These are phyloP conservation scores for Arthrobotrys megalospora DNA, from an alignment of 2,329 filamentous ascomycete species.

Conservation along the genomic window DNA sequence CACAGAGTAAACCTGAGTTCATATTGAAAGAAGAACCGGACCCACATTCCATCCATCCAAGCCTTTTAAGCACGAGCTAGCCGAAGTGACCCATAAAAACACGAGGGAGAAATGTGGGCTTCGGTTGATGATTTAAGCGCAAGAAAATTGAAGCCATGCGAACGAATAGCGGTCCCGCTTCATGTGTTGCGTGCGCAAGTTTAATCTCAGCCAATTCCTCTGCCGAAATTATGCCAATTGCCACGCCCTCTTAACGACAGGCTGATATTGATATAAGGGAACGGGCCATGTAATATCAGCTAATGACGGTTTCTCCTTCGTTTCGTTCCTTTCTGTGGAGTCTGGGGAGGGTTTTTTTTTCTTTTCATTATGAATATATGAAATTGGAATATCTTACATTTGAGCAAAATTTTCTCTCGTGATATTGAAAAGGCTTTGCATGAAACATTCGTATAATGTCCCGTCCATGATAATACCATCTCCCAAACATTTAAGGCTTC, in stretches of 20 bases:
- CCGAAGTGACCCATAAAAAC: conserved; percentile 43
- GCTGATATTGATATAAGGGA: conserved; percentile 56
- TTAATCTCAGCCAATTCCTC: conserved; percentile 20
- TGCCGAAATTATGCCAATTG: conserved; percentile 50
- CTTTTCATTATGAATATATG: conserved; percentile 8
- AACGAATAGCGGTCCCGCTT: conserved; percentile 33
- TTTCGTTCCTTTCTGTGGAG: conserved; percentile 34
- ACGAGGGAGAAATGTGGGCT: conserved; percentile 37
- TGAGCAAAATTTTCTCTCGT: conserved; percentile 5
- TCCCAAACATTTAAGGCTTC: conserved; percentile 35
- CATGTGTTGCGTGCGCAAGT: conserved; percentile 34
- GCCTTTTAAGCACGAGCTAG: conserved; percentile 47
- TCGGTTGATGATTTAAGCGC: conserved; percentile 47
- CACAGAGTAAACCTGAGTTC: conserved; percentile 24
- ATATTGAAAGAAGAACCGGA: conserved; percentile 5
- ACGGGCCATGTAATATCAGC: conserved; percentile 39
- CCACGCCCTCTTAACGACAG: conserved; percentile 52
- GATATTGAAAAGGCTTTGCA: conserved; percentile 24
- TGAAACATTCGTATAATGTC: conserved; percentile 29
- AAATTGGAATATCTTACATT: conserved; percentile 36
- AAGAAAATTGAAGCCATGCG: conserved; percentile 24
- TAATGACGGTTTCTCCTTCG: conserved; percentile 36
- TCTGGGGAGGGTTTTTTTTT: conserved; percentile 14
- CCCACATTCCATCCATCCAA: conserved; percentile 41
- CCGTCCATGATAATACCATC: conserved; percentile 34